A percentile compares a stretch with the other conserved stretches of the same genome.
These are phyloP conservation scores for Fusarium euwallaceae DNA, from an alignment of 2,329 filamentous ascomycete genomes.

Conservation along the genomic window DNA sequence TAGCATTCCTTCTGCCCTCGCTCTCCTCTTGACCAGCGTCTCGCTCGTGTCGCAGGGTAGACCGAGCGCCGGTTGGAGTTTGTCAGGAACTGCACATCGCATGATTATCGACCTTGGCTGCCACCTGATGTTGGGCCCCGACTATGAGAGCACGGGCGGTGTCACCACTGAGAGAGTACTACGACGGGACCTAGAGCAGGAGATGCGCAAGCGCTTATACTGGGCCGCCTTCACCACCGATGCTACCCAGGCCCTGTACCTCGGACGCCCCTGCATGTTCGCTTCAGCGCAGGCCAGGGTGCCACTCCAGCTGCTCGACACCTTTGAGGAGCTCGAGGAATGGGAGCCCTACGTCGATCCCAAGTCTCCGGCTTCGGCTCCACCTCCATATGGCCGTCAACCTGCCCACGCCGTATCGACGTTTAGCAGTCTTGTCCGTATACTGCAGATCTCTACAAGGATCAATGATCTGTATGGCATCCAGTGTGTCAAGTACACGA, in stretches of 20 bases:
- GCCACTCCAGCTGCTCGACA: constrained; percentile 49
- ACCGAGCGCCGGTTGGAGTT: constrained; percentile 53
- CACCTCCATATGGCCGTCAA: constrained; percentile 45
- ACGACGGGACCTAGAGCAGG: constrained; percentile 48
- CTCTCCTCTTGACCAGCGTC: constrained; percentile 50
- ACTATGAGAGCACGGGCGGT: constrained; percentile 44
- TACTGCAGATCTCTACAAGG: constrained; percentile 48
- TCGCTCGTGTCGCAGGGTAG: constrained; percentile 51
- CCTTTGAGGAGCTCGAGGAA: constrained; percentile 52
- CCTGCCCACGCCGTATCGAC: constrained; percentile 48
- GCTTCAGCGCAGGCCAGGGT: constrained; percentile 50
- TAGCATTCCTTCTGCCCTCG: constrained; percentile 55
- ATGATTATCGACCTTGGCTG: constrained; percentile 56
- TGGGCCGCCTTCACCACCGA: constrained; percentile 53
- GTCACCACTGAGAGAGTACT: constrained; percentile 46
- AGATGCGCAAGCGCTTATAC: constrained; percentile 52
- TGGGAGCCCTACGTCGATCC: constrained; percentile 52
- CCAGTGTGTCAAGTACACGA: constrained; percentile 45
- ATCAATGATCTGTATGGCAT: constrained; percentile 47
- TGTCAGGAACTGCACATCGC: constrained; percentile 54
- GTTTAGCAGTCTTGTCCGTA: constrained; percentile 45
- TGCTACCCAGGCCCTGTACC: constrained; percentile 50
- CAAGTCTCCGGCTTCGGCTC: constrained; percentile 43
- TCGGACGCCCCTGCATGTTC: constrained; percentile 51
- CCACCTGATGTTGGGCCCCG: constrained; percentile 50